Evolutionary conservation across 768 basidiomycete genomes (phyloP), one percentile per base, ranked within the genome.

Genomic region (Tricholoma hemisulphureum): DNA sequence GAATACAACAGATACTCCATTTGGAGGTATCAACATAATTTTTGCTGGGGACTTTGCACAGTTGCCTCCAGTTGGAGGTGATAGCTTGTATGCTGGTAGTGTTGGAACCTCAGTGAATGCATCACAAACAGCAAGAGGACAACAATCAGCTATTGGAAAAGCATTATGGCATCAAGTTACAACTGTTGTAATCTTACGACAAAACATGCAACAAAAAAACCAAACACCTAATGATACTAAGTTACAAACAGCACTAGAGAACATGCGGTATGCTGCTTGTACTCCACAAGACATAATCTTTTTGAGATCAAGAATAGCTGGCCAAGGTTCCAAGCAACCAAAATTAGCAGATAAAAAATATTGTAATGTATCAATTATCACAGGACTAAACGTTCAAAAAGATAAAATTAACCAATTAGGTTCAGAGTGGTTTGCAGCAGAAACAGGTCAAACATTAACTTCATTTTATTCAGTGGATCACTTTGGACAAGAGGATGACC

Each of bases 51-150:
- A 51, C n/a, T 51, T 51, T 51, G 51, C 51, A 16, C 51, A 51
- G 16, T 29, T 51, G 20, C 51, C 51, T 16, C 51, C 51, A 21
- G 51, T 51, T 26, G 26, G 20, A 21, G 51, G 51, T 32, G 51
- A 31, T 50, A 50, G 68, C 6, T 71, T 71, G 0, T 66, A 68
- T 32, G 64, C 66, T 0, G n/a, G 71, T 34, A 34, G 1, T 73
- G 72, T 72, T 70, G 73, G 41, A 64, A 70, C 37, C 62, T 74
- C 2, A 70, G 48, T n/a, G n/a, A n/a, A n/a, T n/a, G n/a, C n/a
- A n/a, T n/a, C n/a, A n/a, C n/a, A n/a, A n/a, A n/a, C n/a, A n/a
- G n/a, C n/a, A n/a, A n/a, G n/a, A n/a, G n/a, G n/a, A n/a, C n/a
- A n/a, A n/a, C n/a, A n/a, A n/a, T n/a, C n/a, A n/a, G n/a, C n/a